These are phyloP conservation scores for Euphorbia corollata DNA, from an alignment of 441 rosid genomes.

Conservation along the genomic window DNA sequence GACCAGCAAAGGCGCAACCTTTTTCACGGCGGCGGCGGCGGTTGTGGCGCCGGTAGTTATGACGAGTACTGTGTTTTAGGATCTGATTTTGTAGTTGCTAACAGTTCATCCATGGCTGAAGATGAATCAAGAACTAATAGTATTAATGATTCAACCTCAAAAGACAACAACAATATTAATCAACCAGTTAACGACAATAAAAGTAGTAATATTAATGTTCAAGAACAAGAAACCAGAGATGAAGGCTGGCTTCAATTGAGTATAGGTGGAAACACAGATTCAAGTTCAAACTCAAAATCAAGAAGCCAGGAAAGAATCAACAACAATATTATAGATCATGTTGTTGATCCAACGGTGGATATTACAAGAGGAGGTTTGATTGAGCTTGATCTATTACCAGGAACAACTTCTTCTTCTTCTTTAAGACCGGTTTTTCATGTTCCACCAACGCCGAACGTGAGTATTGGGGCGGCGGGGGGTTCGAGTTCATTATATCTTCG, in stretches of 20 bases:
- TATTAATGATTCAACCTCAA: conserved; percentile 50
- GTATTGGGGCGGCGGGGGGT: conserved; percentile 13
- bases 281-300: conserved; percentile 11
- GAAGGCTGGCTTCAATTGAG: conserved; percentile 78
- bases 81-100: conserved; percentile 39
- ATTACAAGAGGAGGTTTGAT: conserved; percentile 36
- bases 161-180: conserved; percentile 25
- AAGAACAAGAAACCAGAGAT: conserved; percentile 28
- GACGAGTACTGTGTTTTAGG: conserved; percentile 36
- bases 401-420: conserved; percentile 26
- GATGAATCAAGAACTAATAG: conserved; percentile 72
- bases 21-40: conserved; percentile 26
- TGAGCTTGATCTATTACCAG: conserved; percentile 72
- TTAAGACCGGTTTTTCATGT: conserved; percentile 23
- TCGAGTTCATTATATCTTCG: conserved; percentile 51
- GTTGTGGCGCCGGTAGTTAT: conserved; percentile 33
- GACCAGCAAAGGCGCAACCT: conserved; percentile 26
- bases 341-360: conserved; percentile 25
- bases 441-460: conserved; percentile 24
- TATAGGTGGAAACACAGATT: conserved; percentile 38
- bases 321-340: conserved; percentile 15
- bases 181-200: background rate
- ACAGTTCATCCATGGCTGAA: conserved; percentile 54
- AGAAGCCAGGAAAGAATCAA: conserved; percentile 13
- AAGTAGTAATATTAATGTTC: background rate